Conservation (phyloP, 805 yeast genomes). For the Ogataea parapolymorpha region DNA sequence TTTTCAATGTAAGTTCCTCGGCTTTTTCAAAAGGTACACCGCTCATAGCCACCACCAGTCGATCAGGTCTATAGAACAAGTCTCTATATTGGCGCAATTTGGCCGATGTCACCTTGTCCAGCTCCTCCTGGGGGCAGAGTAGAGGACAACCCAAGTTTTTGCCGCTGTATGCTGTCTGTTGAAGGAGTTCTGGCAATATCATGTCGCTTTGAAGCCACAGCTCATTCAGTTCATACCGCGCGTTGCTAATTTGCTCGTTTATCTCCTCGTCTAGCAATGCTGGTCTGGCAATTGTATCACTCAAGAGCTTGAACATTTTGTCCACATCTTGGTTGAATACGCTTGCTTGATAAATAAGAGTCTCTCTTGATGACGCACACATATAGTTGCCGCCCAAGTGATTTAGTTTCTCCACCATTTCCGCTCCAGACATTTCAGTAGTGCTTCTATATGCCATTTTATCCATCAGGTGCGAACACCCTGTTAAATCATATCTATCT, state of each 20-base stretch:
- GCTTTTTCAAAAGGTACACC: conserved; percentile 78
- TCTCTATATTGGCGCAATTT: conserved; percentile 57
- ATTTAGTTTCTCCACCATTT: conserved; percentile 74
- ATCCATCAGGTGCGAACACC: conserved; percentile 81
- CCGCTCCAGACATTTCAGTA: conserved; percentile 49
- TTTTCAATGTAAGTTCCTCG: conserved; percentile 53
- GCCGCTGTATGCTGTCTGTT: conserved; percentile 69
- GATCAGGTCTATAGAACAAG: conserved; percentile 70
- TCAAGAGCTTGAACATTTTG: conserved; percentile 68
- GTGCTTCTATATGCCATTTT: conserved; percentile 83
- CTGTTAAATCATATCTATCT: conserved; percentile 49
- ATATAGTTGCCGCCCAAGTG: conserved; percentile 90
- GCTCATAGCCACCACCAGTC: conserved; percentile 80
- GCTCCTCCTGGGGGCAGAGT: conserved; percentile 69
- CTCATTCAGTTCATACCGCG: conserved; percentile 79
- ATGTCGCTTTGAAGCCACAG: conserved; percentile 80
- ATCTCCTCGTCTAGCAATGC: conserved; percentile 65
- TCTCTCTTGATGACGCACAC: conserved; percentile 89
- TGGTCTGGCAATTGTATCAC: conserved; percentile 79
- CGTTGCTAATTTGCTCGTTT: conserved; percentile 66
- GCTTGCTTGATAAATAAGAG: conserved; percentile 90
- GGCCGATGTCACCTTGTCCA: conserved; percentile 51
- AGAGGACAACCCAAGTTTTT: conserved; percentile 84
- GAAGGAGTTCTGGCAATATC: conserved; percentile 86
- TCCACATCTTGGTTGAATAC: conserved; percentile 86